Evolutionary conservation across 495 filamentous ascomycete genomes (phyloP), one percentile per base, ranked within the genome.

Genomic region (Daldinia childiae): DNA sequence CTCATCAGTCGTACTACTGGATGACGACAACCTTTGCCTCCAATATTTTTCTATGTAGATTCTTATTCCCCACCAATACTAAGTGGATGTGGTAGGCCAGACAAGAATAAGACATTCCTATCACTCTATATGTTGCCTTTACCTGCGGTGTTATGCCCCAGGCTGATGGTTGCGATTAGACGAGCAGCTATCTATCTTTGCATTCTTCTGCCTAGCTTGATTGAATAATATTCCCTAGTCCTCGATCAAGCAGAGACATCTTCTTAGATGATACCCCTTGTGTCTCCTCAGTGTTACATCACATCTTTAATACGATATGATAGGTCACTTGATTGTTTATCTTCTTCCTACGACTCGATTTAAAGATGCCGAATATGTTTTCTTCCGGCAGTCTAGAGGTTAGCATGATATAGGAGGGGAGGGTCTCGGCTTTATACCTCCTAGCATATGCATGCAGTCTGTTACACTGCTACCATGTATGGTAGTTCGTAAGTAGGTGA

Each of bases 281-380:
- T 63, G 62, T 66, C 39, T 59, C 62, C 58, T 62, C 24, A n/a
- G 62, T 64, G 62, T 58, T 45, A 60, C 71, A 66, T 69, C 58
- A 66, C 51, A 62, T 52, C 48, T 38, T 63, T 12, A 59, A 73
- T 69, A 73, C 71, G 71, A 73, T 69, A 73, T 66, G 66, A 73
- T 68, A 73, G 26, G 58, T 73, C 66, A 73, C 56, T 69, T 69
- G 58, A 32, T 63, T 62, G 43, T 66, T 29, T 69, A 38, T 52
- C 21, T 45, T 27, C 62, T 11, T 56, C 41, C 58, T 48, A 11
- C 52, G 39, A 26, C 64, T 43, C 19, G 62, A 24, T 48, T 51
- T 61, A 30, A 36, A 27, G 7, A 27, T 60, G 39, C 58, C 39
- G 39, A 69, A 41, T 45, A 45, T 52, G 50, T 66, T 36, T 26